These are phyloP conservation scores for Cryptosporidium canis DNA, from an alignment of 169 alveolate species.

Conservation along the genomic window DNA sequence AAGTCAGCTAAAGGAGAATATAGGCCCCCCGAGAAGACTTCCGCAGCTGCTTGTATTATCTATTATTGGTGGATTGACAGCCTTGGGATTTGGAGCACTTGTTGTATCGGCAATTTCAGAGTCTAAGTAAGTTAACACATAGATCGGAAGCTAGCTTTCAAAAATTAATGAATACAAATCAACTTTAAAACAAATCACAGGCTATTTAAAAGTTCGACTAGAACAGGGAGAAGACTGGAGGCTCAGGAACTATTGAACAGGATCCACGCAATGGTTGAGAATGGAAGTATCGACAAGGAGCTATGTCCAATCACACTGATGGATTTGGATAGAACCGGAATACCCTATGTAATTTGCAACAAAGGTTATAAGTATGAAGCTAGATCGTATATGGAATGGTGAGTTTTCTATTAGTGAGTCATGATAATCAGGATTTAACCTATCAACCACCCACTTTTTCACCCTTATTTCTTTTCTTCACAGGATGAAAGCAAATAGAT, in stretches of 20 bases:
- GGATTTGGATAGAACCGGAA: slow-evolving; percentile 54
- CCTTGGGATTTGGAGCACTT: slow-evolving; percentile 67
- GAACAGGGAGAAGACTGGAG: slow-evolving; percentile 52
- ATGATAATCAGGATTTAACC: neutral
- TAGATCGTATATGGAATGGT: slow-evolving; percentile 50
- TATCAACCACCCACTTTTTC: too few species aligned
- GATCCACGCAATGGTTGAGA: slow-evolving; percentile 38
- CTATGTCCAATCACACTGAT: slow-evolving; percentile 56
- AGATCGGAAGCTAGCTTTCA: neutral
- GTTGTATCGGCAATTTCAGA: slow-evolving; percentile 69
- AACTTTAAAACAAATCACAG: slow-evolving; percentile 1
- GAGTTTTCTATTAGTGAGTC: neutral
- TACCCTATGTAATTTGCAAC: slow-evolving; percentile 54
- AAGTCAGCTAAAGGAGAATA: slow-evolving; percentile 37
- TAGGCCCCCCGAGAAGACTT: slow-evolving; percentile 72
- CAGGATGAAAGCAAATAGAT: slow-evolving; percentile 57
- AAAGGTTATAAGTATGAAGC: slow-evolving; percentile 64
- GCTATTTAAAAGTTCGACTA: slow-evolving; percentile 14
- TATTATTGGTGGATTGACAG: slow-evolving; percentile 61
- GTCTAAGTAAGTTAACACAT: slow-evolving; percentile 30
- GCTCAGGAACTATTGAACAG: slow-evolving; percentile 45
- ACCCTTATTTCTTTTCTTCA: neutral
- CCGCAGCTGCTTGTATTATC: slow-evolving; percentile 57
- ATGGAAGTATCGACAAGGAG: slow-evolving; percentile 62
- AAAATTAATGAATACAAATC: neutral